Evolutionary conservation across 306 rosid genomes (phyloP), one percentile per base, ranked within the genome.

Genomic region (Citrullus mucosospermus): DNA sequence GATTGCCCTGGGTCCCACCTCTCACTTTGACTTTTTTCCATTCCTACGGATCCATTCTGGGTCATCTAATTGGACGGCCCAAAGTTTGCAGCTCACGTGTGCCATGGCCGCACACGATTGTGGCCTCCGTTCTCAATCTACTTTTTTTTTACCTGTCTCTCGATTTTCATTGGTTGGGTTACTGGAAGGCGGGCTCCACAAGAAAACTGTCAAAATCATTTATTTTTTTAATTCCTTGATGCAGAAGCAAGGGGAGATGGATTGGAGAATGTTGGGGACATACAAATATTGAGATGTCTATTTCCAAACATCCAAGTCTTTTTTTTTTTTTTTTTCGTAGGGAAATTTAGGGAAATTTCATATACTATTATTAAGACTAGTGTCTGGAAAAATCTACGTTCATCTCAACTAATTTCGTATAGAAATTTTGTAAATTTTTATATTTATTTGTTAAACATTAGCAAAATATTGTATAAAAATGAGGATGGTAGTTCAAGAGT

Each of bases 11-110:
- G 56, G 75, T 18, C 75, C 75, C 55, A 68, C 75, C 54, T n/a
- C 30, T 5, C 32, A 0, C 2, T 6, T 87, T 88, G 85, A 86
- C 89, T 75, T 85, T 84, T 78, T 77, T 44, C 17, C 79, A 80
- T 60, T 1, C 2, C 6, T 78, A 36, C 70, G 78, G 85, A 83
- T 89, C 69, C 69, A 30, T 69, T 43, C 2, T 6, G 44, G 17
- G 46, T 68, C 32, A 68, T 68, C 34, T 43, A 44, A 68, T 68
- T 54, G 4, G 53, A 68, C 54, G 75, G 75, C 20, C 30, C 8
- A 5, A 3, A 39, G 4, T 41, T 41, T 16, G 4, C 9, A 1
- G 9, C 1, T 6, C 9, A 34, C 20, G 69, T 11, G 34, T n/a
- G 17, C 6, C 17, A 9, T 0, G n/a, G 17, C 9, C 9, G 54